phyloP scores from a whole-genome alignment of 345 rosid species.

The Linum trigynum region DNA sequence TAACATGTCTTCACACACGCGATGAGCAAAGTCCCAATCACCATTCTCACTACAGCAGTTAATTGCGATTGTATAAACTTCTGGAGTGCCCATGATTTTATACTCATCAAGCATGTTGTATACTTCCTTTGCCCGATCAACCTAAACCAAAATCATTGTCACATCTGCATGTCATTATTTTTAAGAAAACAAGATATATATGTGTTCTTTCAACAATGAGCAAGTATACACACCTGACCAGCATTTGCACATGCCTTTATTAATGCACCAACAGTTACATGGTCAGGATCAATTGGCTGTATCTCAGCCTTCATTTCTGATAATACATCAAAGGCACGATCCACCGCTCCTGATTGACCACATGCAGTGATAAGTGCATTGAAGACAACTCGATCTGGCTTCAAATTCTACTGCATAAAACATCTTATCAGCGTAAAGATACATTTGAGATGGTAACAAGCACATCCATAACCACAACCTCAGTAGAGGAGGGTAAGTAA shows the following conservation, averaged over 20 bases:
- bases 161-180: conserved; percentile 34
- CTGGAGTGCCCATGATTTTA: conserved; percentile 80
- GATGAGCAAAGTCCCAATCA: conserved; percentile 74
- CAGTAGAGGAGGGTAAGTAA: conserved; percentile 1
- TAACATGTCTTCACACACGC: conserved; percentile 66
- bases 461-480: conserved; percentile 8
- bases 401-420: conserved; percentile 86
- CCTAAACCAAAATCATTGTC: conserved; percentile 92
- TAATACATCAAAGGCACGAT: conserved; percentile 95
- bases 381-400: conserved; percentile 97
- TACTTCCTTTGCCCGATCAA: conserved; percentile 71
- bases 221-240: conserved; percentile 36
- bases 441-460: conserved; percentile 19
- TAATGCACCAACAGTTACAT: conserved; percentile 78
- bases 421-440: conserved; percentile 35
- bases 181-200: neutral
- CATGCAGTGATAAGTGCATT: conserved; percentile 97
- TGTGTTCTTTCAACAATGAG: conserved; percentile 5
- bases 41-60: conserved; percentile 77
- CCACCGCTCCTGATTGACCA: conserved; percentile 91
- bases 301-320: conserved; percentile 82
- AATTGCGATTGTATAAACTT: conserved; percentile 79
- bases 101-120: conserved; percentile 64
- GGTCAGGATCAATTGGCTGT: conserved; percentile 94
- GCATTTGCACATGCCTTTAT: conserved; percentile 82